phyloP scores from a whole-genome alignment of 148 eudicot genomes.

The Dysphania ambrosioides region DNA sequence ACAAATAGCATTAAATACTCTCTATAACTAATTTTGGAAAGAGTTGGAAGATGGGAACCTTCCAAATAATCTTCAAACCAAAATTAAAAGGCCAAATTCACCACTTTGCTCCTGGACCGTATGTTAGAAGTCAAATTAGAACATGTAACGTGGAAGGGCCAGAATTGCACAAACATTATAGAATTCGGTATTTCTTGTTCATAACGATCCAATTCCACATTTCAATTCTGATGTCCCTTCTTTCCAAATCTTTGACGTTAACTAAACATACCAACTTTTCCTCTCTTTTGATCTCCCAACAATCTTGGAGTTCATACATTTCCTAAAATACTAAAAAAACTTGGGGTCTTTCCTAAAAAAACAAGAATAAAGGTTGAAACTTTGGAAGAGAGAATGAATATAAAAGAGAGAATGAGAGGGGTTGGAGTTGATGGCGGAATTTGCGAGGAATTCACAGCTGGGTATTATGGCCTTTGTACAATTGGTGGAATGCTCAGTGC shows the following conservation, averaged over 20 bases:
- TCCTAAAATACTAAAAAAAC: not conserved
- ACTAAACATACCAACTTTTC: constrained; percentile 12
- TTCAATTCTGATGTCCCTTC: not conserved
- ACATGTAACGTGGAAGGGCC: constrained; percentile 29
- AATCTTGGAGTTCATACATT: constrained; percentile 18
- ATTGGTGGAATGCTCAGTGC: constrained; percentile 87
- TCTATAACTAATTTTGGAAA: no score
- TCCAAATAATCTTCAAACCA: not conserved
- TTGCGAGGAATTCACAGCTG: constrained; percentile 58
- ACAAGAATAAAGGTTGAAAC: not conserved
- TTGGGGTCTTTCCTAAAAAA: constrained; percentile 2
- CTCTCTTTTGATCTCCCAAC: constrained; percentile 18
- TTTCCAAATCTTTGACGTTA: constrained; percentile 5
- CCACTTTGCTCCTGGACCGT: not conserved
- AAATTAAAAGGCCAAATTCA: not conserved
- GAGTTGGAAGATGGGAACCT: not conserved
- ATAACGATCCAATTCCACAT: constrained; percentile 23
- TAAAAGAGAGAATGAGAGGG: constrained; percentile 34
- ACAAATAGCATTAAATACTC: no score
- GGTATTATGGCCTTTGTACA: constrained; percentile 77
- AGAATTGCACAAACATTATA: constrained; percentile 6
- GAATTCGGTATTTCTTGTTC: not conserved
- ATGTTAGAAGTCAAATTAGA: no score
- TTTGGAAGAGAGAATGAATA: constrained; percentile 26
- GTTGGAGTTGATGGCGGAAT: constrained; percentile 37